Percentiles rank a stretch among this genome's conserved stretches.
Evolutionary conservation across 139 green algal genomes (phyloP).

Genomic region (Zygnema cylindricum): DNA sequence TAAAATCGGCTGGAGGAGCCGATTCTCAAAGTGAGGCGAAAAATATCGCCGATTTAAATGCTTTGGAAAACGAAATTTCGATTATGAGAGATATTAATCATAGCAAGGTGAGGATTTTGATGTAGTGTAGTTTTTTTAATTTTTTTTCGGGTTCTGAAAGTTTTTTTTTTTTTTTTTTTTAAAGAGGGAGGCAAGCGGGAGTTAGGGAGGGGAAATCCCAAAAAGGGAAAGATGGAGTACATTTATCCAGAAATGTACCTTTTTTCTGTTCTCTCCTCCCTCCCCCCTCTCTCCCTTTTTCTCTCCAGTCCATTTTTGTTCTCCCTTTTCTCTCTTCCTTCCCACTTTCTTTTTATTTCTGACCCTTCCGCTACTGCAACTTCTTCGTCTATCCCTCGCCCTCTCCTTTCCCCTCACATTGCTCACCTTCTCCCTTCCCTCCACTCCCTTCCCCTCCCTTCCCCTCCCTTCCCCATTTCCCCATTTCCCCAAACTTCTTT

Average conservation of each 20-base stretch:
- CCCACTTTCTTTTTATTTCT: background rate
- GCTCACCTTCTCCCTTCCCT: background rate
- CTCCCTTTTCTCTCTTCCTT: background rate
- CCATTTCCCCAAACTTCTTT: background rate
- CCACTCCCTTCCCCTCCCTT: background rate
- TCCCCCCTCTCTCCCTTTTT: slow-evolving; percentile 15
- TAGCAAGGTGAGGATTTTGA: background rate
- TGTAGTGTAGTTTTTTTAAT: background rate
- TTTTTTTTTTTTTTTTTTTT: too few relatives aligned
- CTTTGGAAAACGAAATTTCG: slow-evolving; percentile 43
- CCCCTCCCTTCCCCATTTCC: background rate
- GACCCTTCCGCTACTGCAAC: background rate
- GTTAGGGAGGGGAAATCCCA: too few relatives aligned
- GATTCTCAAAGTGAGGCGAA: background rate
- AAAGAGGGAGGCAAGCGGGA: too few relatives aligned
- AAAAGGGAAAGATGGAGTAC: too few relatives aligned
- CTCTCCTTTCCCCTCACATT: background rate
- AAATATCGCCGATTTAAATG: background rate
- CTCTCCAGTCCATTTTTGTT: too few relatives aligned
- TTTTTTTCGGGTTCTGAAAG: slow-evolving; percentile 27
- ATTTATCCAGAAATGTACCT: background rate
- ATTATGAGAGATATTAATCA: slow-evolving; percentile 2
- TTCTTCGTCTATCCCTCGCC: background rate
- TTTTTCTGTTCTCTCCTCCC: background rate
- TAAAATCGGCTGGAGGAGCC: slow-evolving; percentile 37